These are phyloP conservation scores for Cytospora chrysosperma DNA, from an alignment of 2,329 filamentous ascomycete genomes.

Conservation along the genomic window DNA sequence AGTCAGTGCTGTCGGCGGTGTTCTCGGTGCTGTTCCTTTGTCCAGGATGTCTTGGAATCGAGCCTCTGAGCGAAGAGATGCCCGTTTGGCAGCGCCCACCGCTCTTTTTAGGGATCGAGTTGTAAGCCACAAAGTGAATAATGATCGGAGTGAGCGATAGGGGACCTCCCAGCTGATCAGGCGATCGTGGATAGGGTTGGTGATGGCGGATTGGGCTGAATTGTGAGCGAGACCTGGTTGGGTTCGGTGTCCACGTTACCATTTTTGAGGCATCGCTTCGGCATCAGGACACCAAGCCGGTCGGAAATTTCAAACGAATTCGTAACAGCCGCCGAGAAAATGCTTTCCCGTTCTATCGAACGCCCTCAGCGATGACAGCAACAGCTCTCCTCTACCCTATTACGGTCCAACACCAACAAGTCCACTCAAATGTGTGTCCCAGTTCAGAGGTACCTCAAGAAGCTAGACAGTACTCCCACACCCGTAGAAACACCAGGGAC, in stretches of 20 bases:
- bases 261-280: conserved; percentile 26
- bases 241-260: conserved; percentile 22
- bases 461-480: conserved; percentile 5
- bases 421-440: background rate
- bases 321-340: conserved; percentile 21
- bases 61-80: conserved; percentile 39
- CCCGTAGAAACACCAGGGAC: conserved; percentile 3
- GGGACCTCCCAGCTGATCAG: conserved; percentile 21
- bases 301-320: conserved; percentile 29
- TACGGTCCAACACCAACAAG: conserved; percentile 11
- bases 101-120: conserved; percentile 47
- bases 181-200: conserved; percentile 14
- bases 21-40: conserved; percentile 50
- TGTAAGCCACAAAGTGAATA: conserved; percentile 42
- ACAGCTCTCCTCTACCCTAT: conserved; percentile 4
- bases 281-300: conserved; percentile 22
- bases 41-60: conserved; percentile 50
- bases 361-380: conserved; percentile 5
- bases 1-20: conserved; percentile 28
- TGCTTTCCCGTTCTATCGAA: conserved; percentile 18
- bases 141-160: conserved; percentile 33
- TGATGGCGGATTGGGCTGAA: conserved; percentile 21
- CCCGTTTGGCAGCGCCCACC: conserved; percentile 50
- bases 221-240: conserved; percentile 18
- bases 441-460: conserved; percentile 3